phyloP scores from a whole-genome alignment of 768 basidiomycete genomes.

The Suillus bovinus region DNA sequence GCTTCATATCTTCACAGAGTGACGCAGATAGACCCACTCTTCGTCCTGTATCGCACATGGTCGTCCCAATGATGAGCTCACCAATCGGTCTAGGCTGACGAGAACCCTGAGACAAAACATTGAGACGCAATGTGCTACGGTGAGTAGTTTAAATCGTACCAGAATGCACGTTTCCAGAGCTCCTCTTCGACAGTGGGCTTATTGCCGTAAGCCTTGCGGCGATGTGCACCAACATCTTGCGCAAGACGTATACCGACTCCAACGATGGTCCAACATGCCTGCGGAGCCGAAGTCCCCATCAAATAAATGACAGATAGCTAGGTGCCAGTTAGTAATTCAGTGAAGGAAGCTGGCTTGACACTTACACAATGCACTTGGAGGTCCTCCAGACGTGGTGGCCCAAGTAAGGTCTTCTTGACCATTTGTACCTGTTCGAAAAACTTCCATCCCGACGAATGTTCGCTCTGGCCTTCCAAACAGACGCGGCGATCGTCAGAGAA shows the following conservation, averaged over 20 bases:
- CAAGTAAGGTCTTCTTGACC: constrained; percentile 56
- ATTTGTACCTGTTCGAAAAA: constrained; percentile 55
- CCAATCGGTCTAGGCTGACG: constrained; percentile 29
- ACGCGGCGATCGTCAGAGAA: constrained; percentile 57
- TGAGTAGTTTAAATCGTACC: constrained; percentile 30
- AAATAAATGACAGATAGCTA: constrained; percentile 58
- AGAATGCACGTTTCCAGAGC: constrained; percentile 58
- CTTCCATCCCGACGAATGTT: constrained; percentile 53
- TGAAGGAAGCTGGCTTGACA: constrained; percentile 15
- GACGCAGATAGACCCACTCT: constrained; percentile 47
- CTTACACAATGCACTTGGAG: constrained; percentile 67
- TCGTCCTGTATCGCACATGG: constrained; percentile 69
- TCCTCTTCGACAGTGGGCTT: constrained; percentile 51
- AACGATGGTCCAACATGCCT: constrained; percentile 66
- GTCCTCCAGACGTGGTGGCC: constrained; percentile 62
- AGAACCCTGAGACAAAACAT: constrained; percentile 24
- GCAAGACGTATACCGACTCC: constrained; percentile 60
- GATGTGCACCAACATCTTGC: constrained; percentile 61
- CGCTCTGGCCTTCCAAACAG: constrained; percentile 37
- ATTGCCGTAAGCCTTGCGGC: constrained; percentile 34
- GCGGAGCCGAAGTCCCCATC: constrained; percentile 58
- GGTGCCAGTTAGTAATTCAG: not conserved
- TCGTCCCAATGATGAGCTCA: constrained; percentile 58
- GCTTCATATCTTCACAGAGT: not conserved
- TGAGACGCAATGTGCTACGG: not conserved